Evolutionary conservation across 2,329 filamentous ascomycete genomes (phyloP).

Genomic region (Botrytis galanthina): DNA sequence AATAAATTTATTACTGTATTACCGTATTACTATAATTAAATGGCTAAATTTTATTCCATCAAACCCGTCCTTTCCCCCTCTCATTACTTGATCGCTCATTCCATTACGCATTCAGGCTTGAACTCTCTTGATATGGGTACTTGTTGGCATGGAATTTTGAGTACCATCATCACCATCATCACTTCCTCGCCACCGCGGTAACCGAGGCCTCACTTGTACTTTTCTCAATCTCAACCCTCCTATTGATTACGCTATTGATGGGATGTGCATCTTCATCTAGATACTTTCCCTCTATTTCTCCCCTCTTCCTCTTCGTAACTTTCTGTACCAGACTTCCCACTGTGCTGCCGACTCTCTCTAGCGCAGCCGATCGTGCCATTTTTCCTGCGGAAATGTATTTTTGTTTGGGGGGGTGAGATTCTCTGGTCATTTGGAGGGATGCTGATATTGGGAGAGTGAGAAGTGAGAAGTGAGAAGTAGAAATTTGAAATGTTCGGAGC

Average conservation of each 20-base stretch:
- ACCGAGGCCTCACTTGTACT: fast-evolving
- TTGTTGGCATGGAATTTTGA: too few species aligned
- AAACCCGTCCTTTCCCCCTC: neutral
- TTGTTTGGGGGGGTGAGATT: neutral
- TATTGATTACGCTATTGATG: neutral
- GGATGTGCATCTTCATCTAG: neutral
- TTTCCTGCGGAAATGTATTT: neutral
- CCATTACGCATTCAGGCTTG: neutral
- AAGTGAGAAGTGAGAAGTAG: too few species aligned
- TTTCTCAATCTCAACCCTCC: neutral
- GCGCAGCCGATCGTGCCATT: neutral
- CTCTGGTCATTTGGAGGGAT: neutral
- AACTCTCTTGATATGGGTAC: too few species aligned
- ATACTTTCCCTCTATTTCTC: fast-evolving
- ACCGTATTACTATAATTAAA: neutral
- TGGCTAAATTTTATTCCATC: neutral
- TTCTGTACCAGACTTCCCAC: neutral
- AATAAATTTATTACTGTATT: neutral
- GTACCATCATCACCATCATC: neutral
- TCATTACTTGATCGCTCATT: neutral
- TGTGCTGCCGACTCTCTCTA: neutral
- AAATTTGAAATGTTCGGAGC: neutral
- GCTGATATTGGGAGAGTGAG: neutral
- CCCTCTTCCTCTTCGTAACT: neutral
- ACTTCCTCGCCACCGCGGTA: neutral